These are phyloP conservation scores for Spathaspora sp. DNA, from an alignment of 1,139 yeast species.

Conservation along the genomic window DNA sequence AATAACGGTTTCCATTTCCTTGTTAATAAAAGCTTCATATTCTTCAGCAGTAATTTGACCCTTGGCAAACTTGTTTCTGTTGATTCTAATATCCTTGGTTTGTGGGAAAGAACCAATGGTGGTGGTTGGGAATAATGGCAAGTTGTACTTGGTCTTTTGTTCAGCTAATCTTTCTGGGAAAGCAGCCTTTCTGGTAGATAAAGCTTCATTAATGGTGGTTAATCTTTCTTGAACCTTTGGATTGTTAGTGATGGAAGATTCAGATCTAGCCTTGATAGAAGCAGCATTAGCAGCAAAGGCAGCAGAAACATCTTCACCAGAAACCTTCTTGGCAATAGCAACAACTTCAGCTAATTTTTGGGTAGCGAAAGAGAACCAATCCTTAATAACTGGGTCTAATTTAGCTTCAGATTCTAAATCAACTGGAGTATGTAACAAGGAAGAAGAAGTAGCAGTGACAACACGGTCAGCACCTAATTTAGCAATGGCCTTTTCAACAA, in stretches of 20 bases:
- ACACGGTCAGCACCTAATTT: slow-evolving; percentile 89
- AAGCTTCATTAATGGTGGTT: slow-evolving; percentile 72
- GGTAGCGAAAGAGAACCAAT: slow-evolving; percentile 98
- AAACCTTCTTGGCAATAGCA: slow-evolving; percentile 81
- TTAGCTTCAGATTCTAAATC: slow-evolving; percentile 90
- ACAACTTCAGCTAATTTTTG: slow-evolving; percentile 94
- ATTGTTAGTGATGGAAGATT: slow-evolving; percentile 88
- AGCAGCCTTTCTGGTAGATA: slow-evolving; percentile 82
- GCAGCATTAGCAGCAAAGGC: slow-evolving; percentile 83
- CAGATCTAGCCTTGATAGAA: slow-evolving; percentile 81
- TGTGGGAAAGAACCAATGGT: slow-evolving; percentile 99
- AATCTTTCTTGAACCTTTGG: slow-evolving; percentile 88
- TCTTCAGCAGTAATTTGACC: slow-evolving; percentile 93
- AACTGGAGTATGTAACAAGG: slow-evolving; percentile 97
- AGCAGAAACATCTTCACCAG: slow-evolving; percentile 68
- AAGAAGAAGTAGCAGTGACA: slow-evolving; percentile 91
- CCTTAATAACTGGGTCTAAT: slow-evolving; percentile 86
- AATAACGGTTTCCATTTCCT: slow-evolving; percentile 93
- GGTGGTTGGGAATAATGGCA: slow-evolving; percentile 99
- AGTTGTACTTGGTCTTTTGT: slow-evolving; percentile 84
- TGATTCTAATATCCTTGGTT: slow-evolving; percentile 97
- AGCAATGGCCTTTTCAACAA: slow-evolving; percentile 78
- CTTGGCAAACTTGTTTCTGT: slow-evolving; percentile 97
- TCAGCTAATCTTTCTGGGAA: slow-evolving; percentile 85
- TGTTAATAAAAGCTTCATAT: slow-evolving; percentile 93